Conservation (phyloP, 306 rosid genomes). For the Styphnolobium japonicum region DNA sequence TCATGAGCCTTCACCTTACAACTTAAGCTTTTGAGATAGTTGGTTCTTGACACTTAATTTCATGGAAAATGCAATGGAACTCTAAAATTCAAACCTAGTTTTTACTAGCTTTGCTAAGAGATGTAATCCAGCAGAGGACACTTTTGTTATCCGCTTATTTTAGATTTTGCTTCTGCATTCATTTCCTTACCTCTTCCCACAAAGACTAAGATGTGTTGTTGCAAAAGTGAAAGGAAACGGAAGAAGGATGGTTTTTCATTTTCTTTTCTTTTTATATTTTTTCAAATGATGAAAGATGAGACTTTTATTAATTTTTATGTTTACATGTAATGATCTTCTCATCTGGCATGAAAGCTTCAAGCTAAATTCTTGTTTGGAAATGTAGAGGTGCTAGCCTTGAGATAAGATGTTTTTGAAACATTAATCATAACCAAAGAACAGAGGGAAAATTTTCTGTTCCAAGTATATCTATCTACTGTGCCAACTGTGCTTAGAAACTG, state of each 20-base stretch:
- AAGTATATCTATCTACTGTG: neutral
- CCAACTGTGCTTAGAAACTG: neutral
- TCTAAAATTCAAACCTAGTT: too few species aligned
- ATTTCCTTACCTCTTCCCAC: neutral
- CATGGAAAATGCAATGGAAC: conserved; percentile 1
- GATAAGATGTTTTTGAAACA: neutral
- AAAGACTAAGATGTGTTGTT: neutral
- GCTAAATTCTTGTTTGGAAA: neutral
- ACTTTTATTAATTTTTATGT: neutral
- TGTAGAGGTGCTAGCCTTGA: neutral
- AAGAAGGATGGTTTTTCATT: neutral
- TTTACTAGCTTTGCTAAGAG: too few species aligned
- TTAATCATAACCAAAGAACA: neutral
- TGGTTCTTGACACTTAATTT: too few species aligned
- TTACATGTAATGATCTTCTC: neutral
- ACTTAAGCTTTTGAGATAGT: too few species aligned
- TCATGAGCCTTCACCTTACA: too few species aligned
- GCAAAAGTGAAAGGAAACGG: neutral
- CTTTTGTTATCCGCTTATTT: neutral
- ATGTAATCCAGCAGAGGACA: neutral
- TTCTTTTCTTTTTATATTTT: neutral
- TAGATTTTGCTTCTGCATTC: neutral
- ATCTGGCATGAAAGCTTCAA: neutral
- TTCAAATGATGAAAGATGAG: neutral
- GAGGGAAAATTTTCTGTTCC: neutral